A percentile compares a stretch with the other conserved stretches of the same genome.
phyloP scores from a whole-genome alignment of 208 protist genomes.

The Naegleria gruberi region DNA sequence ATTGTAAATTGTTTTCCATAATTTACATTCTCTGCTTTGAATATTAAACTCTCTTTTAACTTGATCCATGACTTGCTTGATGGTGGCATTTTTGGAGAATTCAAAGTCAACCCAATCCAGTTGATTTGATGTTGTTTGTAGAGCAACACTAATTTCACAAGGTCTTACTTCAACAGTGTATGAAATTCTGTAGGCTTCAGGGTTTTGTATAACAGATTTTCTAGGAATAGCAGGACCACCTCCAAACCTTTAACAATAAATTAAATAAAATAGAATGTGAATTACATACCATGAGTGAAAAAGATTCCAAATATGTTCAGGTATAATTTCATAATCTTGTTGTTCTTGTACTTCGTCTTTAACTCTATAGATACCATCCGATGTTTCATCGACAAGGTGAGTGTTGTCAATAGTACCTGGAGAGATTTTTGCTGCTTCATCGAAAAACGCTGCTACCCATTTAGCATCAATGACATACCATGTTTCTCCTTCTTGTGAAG shows the following conservation, averaged over 20 bases:
- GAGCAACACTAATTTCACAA: not conserved
- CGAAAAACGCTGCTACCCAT: not conserved
- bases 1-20: not conserved
- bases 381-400: not conserved
- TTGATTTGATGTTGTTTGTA: not conserved
- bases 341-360: not conserved
- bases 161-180: not conserved
- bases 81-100: not conserved
- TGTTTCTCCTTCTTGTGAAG: not conserved
- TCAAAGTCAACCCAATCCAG: not conserved
- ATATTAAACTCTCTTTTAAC: not conserved
- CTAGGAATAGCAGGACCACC: constrained; percentile 1
- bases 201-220: not conserved
- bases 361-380: not conserved
- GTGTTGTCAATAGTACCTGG: not conserved
- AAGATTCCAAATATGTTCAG: not conserved
- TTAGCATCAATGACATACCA: not conserved
- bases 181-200: not conserved
- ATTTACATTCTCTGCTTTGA: not conserved
- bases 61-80: not conserved
- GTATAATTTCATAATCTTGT: not conserved
- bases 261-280: not conserved
- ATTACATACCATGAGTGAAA: not conserved
- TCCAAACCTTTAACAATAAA: not conserved
- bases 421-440: not conserved